Percentiles rank a stretch among this genome's conserved stretches.
Evolutionary conservation across 1,139 yeast genomes (phyloP).

Genomic region (Geotrichum aggregatum): DNA sequence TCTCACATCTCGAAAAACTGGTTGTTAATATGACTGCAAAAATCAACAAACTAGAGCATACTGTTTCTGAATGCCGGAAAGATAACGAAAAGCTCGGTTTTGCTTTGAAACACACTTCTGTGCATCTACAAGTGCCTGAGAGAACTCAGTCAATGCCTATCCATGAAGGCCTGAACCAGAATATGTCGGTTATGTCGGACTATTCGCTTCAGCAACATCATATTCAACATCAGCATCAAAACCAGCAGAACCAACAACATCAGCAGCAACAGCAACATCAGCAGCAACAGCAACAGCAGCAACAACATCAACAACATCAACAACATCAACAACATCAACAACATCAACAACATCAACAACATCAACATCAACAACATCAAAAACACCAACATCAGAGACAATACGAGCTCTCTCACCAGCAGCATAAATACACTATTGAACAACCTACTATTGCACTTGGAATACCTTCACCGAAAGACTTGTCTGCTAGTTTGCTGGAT

Average conservation of each 20-base stretch:
- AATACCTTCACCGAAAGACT: conserved; percentile 11
- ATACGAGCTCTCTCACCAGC: not conserved
- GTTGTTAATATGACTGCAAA: conserved; percentile 31
- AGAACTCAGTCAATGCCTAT: no score
- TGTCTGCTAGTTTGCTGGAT: conserved; percentile 1
- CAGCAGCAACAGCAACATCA: not conserved
- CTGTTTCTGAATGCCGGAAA: conserved; percentile 18
- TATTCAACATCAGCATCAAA: not conserved
- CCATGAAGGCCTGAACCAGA: no score
- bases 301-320: conserved; percentile 4
- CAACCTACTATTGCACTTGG: not conserved
- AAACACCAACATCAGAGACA: not conserved
- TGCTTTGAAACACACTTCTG: not conserved
- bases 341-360: not conserved
- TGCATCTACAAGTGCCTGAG: no score
- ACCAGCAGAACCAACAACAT: no score
- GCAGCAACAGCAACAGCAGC: not conserved
- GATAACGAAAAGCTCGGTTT: conserved; percentile 1
- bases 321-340: not conserved
- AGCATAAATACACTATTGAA: not conserved
- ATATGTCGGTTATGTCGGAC: not conserved
- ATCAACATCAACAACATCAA: not conserved
- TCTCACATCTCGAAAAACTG: conserved; percentile 33
- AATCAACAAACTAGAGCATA: conserved; percentile 26
- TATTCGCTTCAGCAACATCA: not conserved